Evolutionary conservation across 2,329 filamentous ascomycete genomes (phyloP), one percentile per base, ranked within the genome.

Genomic region (Juglanconis oblonga): DNA sequence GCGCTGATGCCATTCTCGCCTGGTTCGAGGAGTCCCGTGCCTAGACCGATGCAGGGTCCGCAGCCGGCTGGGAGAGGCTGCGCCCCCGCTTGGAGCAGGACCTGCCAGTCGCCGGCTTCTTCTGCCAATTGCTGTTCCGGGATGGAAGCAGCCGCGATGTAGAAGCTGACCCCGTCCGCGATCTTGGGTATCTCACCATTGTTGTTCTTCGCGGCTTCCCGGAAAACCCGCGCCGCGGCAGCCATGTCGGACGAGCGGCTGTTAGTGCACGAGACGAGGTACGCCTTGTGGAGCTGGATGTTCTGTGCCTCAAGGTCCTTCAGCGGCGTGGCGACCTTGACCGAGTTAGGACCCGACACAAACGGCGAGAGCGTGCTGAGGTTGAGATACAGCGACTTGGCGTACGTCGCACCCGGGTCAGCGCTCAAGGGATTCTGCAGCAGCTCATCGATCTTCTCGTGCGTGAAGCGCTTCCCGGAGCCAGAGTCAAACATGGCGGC

Each of bases 211-310:
- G 88, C 85, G 1, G 90, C 91, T 44, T 94, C 89, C 58, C 85
- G 86, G 81, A 98, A 96, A 2, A 98, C 93, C 50, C 83, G 84
- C 1, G 92, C 93, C 1, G 94, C 94, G 0, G 89, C 87, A 0
- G 86, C 87, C 13, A 98, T 79, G 72, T 98, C 94, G 0, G 90
- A 92, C 9, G 87, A 84, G 53, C 94, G 82, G 0, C 86, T 88
- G 76, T 97, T 97, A 5, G 94, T 98, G 79, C 94, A 98, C 10
- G 92, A 97, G 50, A 95, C 95, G 68, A 98, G 97, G 74, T 98
- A 99, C 66, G 98, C 87, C 81, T 98, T 92, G 77, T 97, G 77
- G 29, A 98, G 74, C 52, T 85, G 82, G 72, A 98, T 96, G 64
- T 90, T 77, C 70, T 94, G 80, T 0, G 82, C 71, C 67, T 89